These are phyloP conservation scores for Fusarium sp. DNA, from an alignment of 2,329 filamentous ascomycete genomes.

Conservation along the genomic window DNA sequence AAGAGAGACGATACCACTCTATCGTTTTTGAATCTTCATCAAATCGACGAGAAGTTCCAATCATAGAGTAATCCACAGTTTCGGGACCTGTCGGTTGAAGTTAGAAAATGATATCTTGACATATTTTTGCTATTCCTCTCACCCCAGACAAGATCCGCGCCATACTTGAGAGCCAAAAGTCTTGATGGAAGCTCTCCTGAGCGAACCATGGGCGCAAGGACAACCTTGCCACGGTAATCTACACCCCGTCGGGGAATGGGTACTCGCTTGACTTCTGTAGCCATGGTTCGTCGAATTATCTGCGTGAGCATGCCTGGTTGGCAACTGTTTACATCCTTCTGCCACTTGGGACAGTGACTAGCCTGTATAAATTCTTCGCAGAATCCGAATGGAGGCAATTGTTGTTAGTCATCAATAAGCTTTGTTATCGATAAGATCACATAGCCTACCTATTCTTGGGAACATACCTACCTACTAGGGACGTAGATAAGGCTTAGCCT, in stretches of 20 bases:
- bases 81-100: constrained; percentile 72
- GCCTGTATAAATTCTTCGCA: constrained; percentile 26
- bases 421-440: constrained; percentile 35
- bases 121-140: constrained; percentile 39
- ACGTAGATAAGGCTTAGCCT: background rate
- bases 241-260: constrained; percentile 88
- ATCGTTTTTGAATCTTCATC: constrained; percentile 81
- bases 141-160: constrained; percentile 97
- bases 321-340: constrained; percentile 11
- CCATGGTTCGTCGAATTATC: constrained; percentile 63
- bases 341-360: background rate
- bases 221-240: constrained; percentile 92
- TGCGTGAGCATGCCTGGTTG: constrained; percentile 44
- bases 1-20: constrained; percentile 82
- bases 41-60: constrained; percentile 80
- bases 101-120: background rate
- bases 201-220: constrained; percentile 96
- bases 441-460: too few relatives aligned
- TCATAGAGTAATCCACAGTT: constrained; percentile 90
- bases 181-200: constrained; percentile 95
- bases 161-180: constrained; percentile 89
- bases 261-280: constrained; percentile 69
- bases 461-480: background rate
- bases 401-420: constrained; percentile 23
- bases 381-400: constrained; percentile 29